These are phyloP conservation scores for Fusarium sp. DNA, from an alignment of 2,329 filamentous ascomycete species.

Conservation along the genomic window DNA sequence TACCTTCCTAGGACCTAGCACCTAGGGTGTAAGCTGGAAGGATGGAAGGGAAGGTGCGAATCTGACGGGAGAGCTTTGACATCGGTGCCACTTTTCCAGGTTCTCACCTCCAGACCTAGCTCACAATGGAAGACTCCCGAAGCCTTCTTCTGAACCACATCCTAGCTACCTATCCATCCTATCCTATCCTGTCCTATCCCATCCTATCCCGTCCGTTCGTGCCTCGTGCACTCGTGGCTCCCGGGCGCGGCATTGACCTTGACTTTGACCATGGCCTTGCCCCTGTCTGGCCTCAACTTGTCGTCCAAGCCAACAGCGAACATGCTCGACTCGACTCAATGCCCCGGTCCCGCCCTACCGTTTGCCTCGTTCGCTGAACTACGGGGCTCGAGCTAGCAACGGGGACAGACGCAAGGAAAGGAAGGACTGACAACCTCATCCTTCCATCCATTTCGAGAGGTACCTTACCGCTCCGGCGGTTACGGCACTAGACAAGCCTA, in stretches of 20 bases:
- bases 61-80: conserved; percentile 25
- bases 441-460: conserved; percentile 15
- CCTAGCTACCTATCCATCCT: conserved; percentile 5
- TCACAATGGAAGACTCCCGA: conserved; percentile 19
- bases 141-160: conserved; percentile 20
- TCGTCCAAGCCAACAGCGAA: conserved; percentile 17
- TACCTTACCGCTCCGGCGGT: conserved; percentile 22
- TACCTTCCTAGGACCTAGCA: not conserved
- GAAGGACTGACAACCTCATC: not conserved
- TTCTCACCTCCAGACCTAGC: conserved; percentile 15
- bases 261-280: conserved; percentile 19
- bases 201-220: conserved; percentile 8
- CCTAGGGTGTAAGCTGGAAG: not conserved
- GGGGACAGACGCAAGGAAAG: not conserved
- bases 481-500: conserved; percentile 20
- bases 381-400: not conserved
- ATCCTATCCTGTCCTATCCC: not conserved
- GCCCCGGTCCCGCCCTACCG: conserved; percentile 5
- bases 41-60: conserved; percentile 1
- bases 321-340: not conserved
- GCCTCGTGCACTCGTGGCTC: conserved; percentile 20
- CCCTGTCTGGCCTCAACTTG: conserved; percentile 29
- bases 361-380: conserved; percentile 3
- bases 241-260: conserved; percentile 38
- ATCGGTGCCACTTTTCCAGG: not conserved